Base-by-base conservation (phyloP, 2,329 filamentous ascomycete species). In the Venturia aucupariae region DNA sequence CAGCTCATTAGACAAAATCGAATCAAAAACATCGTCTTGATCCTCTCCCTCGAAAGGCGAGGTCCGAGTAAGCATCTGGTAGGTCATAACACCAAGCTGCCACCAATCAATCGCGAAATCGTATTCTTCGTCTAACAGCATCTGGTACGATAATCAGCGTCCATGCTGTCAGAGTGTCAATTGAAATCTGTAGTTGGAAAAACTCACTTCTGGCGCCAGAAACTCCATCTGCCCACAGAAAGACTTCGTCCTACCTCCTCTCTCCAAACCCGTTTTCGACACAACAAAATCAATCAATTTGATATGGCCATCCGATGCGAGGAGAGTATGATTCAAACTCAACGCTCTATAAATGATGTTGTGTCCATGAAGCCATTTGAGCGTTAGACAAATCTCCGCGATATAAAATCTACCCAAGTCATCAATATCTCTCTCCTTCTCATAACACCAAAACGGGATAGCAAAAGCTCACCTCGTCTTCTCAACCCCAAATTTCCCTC, bases 211-310 rank as follows among this genome's bases (percentile, higher is more conserved):
- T 3, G 57, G 57, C 24, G 57, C 57, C 57, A 60, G n/a, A 27
- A 60, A 60, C 10, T 60, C 32, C 32, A 32, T 24, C 39, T 39
- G 39, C 4, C 57, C 57, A 60, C 57, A 60, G 17, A 60, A 60
- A 22, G 32, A 39, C 3, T n/a, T n/a, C 19, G 57, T 60, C 24
- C 7, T 42, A n/a, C 22, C 57, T 11, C 22, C 57, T 17, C 15
- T 4, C 22, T 38, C 57, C 22, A 60, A 60, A 2, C 32, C 39
- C 15, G 39, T 6, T n/a, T 60, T 60, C 57, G 57, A 60, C 27
- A 60, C 57, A 1, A 60, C 57, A 60, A 60, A 60, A 60, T 60
- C 57, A 22, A 41, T 24, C 24, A 60, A 17, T n/a, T 39, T 60
- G 57, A 60, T n/a, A 60, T 60, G 57, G 11, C 57, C 57, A 39